Evolutionary conservation across 805 yeast genomes (phyloP), one percentile per base, ranked within the genome.

Genomic region (Lipomyces starkeyi): DNA sequence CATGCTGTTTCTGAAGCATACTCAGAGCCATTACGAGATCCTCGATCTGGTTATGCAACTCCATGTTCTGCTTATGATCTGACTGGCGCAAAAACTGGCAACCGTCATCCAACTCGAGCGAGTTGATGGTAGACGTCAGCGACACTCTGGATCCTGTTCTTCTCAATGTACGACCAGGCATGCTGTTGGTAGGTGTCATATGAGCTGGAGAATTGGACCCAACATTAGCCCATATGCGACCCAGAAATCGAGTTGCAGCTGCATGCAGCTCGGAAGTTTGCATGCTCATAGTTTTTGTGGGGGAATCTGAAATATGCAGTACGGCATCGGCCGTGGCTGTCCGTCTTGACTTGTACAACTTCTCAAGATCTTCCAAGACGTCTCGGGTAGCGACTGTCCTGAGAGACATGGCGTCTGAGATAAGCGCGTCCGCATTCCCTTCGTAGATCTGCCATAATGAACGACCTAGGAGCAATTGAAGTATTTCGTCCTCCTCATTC

Each of bases 401-500:
- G 25, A 75, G 64, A 47, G 73, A 58, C 62, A 64, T 72, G 17
- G 74, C 67, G 52, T 77, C 82, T n/a, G 74, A 67, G 29, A 82
- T 74, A 32, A 83, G 77, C 13, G 67, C 49, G 58, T 80, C 80
- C 27, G 78, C 81, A 67, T 81, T 78, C 40, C 75, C 77, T 1
- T 74, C 77, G 65, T 81, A 83, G 1, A 77, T 78, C 43, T 80
- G 82, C 85, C 85, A 83, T 55, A 83, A 76, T 49, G 74, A 73
- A 53, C 79, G 78, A 1, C 83, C 80, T 54, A 83, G 76, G 32
- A 83, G 73, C 56, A 78, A 81, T 65, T 80, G 82, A 59, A 82
- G 76, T 13, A 82, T 73, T 22, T 79, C 76, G 70, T 83, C 85
- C 49, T 80, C 83, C 25, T 80, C 82, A 56, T 75, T 78, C 47